Conservation (phyloP, 306 rosid genomes). For the Aeschynomene evenia region DNA sequence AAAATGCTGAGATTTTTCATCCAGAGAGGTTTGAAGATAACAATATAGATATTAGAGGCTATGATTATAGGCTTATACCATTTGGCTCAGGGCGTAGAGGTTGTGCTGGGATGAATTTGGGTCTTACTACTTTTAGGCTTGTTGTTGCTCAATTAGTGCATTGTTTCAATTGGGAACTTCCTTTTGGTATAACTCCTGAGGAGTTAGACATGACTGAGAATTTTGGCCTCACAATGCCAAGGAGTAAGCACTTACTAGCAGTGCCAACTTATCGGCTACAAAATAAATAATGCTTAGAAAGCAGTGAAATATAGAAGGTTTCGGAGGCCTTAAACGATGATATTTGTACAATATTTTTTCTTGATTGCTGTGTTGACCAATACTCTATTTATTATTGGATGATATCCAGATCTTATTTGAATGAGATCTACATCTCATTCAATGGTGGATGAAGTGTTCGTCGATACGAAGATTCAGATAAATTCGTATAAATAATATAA, state of each 20-base stretch:
- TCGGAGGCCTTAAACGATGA: too few species aligned
- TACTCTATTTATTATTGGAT: too few species aligned
- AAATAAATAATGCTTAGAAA: neutral
- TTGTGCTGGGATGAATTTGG: constrained; percentile 47
- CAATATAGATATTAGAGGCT: constrained; percentile 28
- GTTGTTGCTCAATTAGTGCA: constrained; percentile 47
- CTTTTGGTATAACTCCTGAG: neutral
- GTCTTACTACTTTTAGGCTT: constrained; percentile 19
- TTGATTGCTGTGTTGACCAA: too few species aligned
- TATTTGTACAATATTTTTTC: too few species aligned
- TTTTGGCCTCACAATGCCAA: constrained; percentile 39
- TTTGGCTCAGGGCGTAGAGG: constrained; percentile 48
- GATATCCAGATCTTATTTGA: too few species aligned
- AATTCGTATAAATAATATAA: too few species aligned
- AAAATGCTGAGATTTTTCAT: constrained; percentile 35
- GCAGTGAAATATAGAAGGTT: too few species aligned
- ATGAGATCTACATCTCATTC: too few species aligned
- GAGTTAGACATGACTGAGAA: constrained; percentile 41
- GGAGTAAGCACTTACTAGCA: constrained; percentile 34
- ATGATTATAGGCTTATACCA: constrained; percentile 39
- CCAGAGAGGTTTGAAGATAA: constrained; percentile 39
- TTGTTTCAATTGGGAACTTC: constrained; percentile 50
- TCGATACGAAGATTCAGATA: too few species aligned
- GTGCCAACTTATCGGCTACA: constrained; percentile 33
- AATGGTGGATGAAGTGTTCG: too few species aligned